Percentiles rank a stretch among this genome's conserved stretches.
These are phyloP conservation scores for Candida verbasci DNA, from an alignment of 805 yeast species.

Conservation along the genomic window DNA sequence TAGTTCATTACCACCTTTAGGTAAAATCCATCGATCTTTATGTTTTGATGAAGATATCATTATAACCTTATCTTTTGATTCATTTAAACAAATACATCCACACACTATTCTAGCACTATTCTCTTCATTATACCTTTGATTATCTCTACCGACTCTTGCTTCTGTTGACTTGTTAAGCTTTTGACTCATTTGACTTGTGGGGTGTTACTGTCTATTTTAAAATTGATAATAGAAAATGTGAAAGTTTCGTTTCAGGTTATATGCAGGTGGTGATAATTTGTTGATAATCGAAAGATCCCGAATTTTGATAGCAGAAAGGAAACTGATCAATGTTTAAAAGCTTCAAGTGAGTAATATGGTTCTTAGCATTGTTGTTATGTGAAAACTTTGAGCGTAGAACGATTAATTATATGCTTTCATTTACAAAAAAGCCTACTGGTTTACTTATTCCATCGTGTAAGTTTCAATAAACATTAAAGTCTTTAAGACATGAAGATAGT, in stretches of 20 bases:
- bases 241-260: no score
- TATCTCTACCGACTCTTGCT: conserved; percentile 53
- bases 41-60: conserved; percentile 75
- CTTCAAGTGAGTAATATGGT: no score
- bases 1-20: conserved; percentile 91
- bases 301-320: no score
- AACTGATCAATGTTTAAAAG: no score
- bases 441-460: no score
- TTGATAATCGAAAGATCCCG: no score
- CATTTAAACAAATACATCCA: conserved; percentile 76
- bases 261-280: neutral
- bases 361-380: no score
- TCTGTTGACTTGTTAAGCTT: conserved; percentile 5
- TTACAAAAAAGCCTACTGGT: no score
- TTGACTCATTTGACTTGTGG: conserved; percentile 1
- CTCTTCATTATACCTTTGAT: conserved; percentile 54
- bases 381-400: no score
- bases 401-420: no score
- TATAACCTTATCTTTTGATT: conserved; percentile 56
- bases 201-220: neutral
- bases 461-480: no score
- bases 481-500: no score
- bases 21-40: conserved; percentile 76
- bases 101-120: conserved; percentile 87
- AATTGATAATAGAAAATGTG: neutral